Conservation (phyloP, 257 asterid genomes). For the Solanum tacnaense region DNA sequence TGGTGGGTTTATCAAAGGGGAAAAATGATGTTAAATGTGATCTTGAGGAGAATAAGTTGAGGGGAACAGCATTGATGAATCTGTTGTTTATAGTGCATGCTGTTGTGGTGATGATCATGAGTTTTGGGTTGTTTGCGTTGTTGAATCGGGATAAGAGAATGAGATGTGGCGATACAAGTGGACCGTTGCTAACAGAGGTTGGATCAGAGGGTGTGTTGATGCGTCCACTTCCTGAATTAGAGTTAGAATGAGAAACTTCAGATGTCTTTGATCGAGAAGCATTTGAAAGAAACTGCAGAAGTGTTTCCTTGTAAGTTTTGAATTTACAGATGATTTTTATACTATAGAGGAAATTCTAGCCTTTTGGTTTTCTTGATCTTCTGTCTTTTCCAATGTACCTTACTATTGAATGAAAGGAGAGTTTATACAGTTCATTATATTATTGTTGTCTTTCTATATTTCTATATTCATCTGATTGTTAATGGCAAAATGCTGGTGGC, state of each 20-base stretch:
- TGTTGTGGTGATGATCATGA: slow-evolving; percentile 19
- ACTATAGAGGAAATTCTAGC: neutral
- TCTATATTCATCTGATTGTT: neutral
- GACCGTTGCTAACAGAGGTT: slow-evolving; percentile 30
- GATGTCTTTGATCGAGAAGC: neutral
- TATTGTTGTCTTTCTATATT: neutral
- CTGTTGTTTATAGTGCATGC: slow-evolving; percentile 43
- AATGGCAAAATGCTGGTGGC: neutral
- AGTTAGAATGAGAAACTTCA: slow-evolving; percentile 37
- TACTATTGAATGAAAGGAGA: neutral
- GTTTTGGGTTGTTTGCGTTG: slow-evolving; percentile 42
- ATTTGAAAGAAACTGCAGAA: neutral
- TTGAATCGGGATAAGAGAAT: slow-evolving; percentile 25
- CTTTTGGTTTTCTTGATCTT: neutral
- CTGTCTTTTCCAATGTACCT: neutral
- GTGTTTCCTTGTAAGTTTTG: slow-evolving; percentile 6
- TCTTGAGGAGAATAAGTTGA: slow-evolving; percentile 62
- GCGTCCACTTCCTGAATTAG: slow-evolving; percentile 58
- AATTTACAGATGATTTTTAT: neutral
- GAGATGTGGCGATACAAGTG: slow-evolving; percentile 43
- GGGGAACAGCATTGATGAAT: slow-evolving; percentile 54
- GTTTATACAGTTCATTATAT: neutral
- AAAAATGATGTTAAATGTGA: slow-evolving; percentile 52
- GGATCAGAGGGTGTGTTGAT: slow-evolving; percentile 44
- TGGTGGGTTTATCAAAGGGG: slow-evolving; percentile 11